Conservation (phyloP, 345 rosid genomes). For the Hibiscus tridactylites region DNA sequence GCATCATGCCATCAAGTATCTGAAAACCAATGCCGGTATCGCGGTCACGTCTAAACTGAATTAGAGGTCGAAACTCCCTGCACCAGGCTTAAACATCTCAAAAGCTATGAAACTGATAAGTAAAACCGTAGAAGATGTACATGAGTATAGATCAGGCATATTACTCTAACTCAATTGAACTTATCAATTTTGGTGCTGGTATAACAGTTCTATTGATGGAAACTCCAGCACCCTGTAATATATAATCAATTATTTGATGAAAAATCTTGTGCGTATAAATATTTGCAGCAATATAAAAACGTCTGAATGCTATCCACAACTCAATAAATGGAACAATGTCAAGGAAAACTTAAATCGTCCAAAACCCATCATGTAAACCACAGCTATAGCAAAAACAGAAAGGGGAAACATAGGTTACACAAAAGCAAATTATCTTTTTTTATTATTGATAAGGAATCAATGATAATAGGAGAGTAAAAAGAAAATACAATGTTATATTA, state of each 20-base stretch:
- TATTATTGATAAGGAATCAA: neutral
- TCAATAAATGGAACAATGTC: neutral
- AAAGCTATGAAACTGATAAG: neutral
- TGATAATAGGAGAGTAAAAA: neutral
- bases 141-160: conserved; percentile 11
- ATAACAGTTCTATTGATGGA: conserved; percentile 36
- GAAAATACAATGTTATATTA: neutral
- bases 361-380: neutral
- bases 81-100: conserved; percentile 4
- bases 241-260: neutral
- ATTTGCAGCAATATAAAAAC: neutral
- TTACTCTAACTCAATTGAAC: conserved; percentile 87
- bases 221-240: conserved; percentile 70
- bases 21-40: conserved; percentile 61
- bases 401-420: neutral
- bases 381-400: neutral
- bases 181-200: conserved; percentile 81
- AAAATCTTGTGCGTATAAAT: neutral
- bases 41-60: conserved; percentile 75
- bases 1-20: conserved; percentile 74
- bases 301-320: neutral
- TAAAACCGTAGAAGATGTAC: conserved; percentile 1
- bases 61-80: conserved; percentile 89
- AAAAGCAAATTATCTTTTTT: neutral
- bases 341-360: neutral